These are phyloP conservation scores for Colletotrichum sp. DNA, from an alignment of 2,329 filamentous ascomycete species.

Conservation along the genomic window DNA sequence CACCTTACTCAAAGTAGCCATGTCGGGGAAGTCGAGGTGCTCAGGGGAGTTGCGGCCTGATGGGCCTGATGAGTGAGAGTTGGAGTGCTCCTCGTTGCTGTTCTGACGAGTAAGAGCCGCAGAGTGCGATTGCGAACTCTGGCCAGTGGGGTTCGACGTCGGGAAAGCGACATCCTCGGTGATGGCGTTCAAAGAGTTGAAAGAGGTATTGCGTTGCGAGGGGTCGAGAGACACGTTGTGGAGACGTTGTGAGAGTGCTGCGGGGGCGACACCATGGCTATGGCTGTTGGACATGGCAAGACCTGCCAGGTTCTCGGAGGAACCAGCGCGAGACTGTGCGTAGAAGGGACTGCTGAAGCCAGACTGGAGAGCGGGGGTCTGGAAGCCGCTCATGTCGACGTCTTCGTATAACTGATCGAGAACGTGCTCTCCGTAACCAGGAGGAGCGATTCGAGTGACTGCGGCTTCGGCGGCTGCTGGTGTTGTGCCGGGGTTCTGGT, in stretches of 20 bases:
- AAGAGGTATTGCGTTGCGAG: constrained; percentile 51
- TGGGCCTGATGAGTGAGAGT: constrained; percentile 45
- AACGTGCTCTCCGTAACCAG: constrained; percentile 87
- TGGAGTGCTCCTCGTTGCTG: constrained; percentile 51
- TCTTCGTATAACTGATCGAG: constrained; percentile 92
- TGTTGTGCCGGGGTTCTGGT: constrained; percentile 58
- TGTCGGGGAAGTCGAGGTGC: constrained; percentile 61
- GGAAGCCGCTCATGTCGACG: constrained; percentile 80
- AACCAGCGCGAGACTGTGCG: constrained; percentile 74
- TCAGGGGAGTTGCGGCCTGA: constrained; percentile 62
- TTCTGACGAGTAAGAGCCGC: constrained; percentile 57
- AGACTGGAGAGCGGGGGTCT: constrained; percentile 74
- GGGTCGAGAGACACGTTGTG: constrained; percentile 69
- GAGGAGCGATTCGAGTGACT: constrained; percentile 77
- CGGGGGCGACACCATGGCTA: constrained; percentile 50
- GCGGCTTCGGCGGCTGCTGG: constrained; percentile 55
- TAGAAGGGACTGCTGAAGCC: constrained; percentile 84
- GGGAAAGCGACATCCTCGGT: constrained; percentile 51
- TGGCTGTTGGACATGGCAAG: constrained; percentile 48
- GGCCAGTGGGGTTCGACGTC: constrained; percentile 40
- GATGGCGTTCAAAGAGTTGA: constrained; percentile 46
- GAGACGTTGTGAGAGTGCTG: constrained; percentile 66
- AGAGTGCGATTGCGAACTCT: constrained; percentile 48
- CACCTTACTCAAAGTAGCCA: constrained; percentile 73
- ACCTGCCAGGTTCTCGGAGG: constrained; percentile 77